Evolutionary conservation across 208 protist species (phyloP).

Genomic region (Eutreptiella sp.): DNA sequence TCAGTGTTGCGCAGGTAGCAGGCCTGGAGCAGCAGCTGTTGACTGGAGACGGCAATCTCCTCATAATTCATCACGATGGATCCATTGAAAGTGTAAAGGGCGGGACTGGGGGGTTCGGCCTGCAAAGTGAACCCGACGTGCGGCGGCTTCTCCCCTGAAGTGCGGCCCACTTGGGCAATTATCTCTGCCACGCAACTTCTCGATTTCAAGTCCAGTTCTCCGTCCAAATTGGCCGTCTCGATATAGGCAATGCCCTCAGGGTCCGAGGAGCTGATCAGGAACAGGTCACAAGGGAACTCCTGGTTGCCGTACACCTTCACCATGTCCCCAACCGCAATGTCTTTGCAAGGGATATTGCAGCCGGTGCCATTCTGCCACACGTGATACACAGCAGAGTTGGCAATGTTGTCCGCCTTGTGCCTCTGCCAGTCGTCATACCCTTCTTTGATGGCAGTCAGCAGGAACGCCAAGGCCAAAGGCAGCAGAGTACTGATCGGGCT

Average conservation of each 20-base stretch:
- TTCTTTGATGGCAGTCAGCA: slow-evolving; percentile 83
- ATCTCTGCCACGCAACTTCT: slow-evolving; percentile 51
- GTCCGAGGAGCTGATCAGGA: slow-evolving; percentile 65
- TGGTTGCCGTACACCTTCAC: slow-evolving; percentile 56
- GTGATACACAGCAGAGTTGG: slow-evolving; percentile 56
- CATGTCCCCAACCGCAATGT: slow-evolving; percentile 72
- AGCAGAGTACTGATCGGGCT: slow-evolving; percentile 79
- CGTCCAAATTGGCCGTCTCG: slow-evolving; percentile 86
- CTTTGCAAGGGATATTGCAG: slow-evolving; percentile 40
- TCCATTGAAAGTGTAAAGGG: slow-evolving; percentile 78
- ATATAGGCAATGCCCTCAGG: slow-evolving; percentile 58
- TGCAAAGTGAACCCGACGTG: slow-evolving; percentile 33
- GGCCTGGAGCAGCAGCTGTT: slow-evolving; percentile 75
- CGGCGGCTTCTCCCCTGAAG: slow-evolving; percentile 29
- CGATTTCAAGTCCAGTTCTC: slow-evolving; percentile 83
- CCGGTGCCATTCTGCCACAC: slow-evolving; percentile 42
- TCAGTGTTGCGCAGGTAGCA: slow-evolving; percentile 73
- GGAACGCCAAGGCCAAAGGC: slow-evolving; percentile 83
- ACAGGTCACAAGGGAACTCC: slow-evolving; percentile 81
- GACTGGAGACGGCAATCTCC: slow-evolving; percentile 18
- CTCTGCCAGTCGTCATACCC: slow-evolving; percentile 87
- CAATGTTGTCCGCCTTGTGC: slow-evolving; percentile 55
- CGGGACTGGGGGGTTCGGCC: slow-evolving; percentile 61
- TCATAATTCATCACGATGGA: slow-evolving; percentile 18
- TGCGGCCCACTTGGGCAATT: not conserved